Base-by-base conservation (phyloP, 768 basidiomycete species). In the Tephrocybe sp. region DNA sequence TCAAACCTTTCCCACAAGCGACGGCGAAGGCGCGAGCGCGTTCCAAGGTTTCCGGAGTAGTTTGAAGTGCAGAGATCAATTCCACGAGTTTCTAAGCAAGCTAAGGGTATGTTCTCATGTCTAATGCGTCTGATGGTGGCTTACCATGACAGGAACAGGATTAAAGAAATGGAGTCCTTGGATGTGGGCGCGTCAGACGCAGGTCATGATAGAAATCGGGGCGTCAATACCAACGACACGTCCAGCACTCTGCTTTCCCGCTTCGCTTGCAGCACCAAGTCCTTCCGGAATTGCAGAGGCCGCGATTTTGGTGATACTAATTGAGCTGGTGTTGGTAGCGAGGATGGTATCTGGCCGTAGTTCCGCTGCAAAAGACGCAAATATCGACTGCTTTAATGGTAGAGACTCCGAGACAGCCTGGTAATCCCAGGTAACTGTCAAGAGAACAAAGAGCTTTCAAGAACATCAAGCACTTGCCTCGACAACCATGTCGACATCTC, bases 141-240 rank as follows among this genome's bases (percentile, higher is more conserved):
- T 45, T 63, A 91, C 90, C 94, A 97, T 97, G 26, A 96, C 90
- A 2, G 95, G 95, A 3, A 97, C 95, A 3, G 95, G 95, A 62
- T 98, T 96, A 74, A 97, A 96, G 75, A 94, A 97, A 66, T 96
- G 93, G 36, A 96, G 73, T 11, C 86, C 91, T 93, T 44, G 37
- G 50, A 33, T 34, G 42, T 33, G 40, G 30, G 17, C 23, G 25
- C 21, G 33, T 53, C 34, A 48, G 38, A 25, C 15, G 34, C 10
- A 18, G 4, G 32, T 12, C 18, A 8, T 40, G 37, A 6, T 20
- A 23, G 20, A 51, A 12, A 21, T 14, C 20, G 9, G 18, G 14
- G 39, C 15, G 30, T 2, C 43, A 83, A 51, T 59, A 90, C 90
- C 93, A 45, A 97, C 90, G 34, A 94, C 92, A 40, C 93, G 79